A percentile compares a stretch with the other conserved stretches of the same genome.
These are phyloP conservation scores for Arthroderma sp. DNA, from an alignment of 2,329 filamentous ascomycete species.

Conservation along the genomic window DNA sequence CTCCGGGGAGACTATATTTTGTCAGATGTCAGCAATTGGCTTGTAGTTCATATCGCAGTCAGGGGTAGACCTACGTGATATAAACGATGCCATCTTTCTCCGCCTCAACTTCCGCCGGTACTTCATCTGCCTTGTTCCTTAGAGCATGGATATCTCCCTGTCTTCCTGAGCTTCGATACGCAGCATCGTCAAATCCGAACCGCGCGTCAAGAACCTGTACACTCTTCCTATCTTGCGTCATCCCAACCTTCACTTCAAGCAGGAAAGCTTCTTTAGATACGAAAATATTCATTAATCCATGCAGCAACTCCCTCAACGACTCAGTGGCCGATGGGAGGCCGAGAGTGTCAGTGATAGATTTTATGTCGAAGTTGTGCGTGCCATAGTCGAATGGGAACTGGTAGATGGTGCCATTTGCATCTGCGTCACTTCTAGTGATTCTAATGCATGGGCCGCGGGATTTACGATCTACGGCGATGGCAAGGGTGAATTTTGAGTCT, in stretches of 20 bases:
- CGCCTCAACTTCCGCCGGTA: constrained; percentile 48
- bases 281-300: constrained; percentile 48
- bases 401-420: constrained; percentile 33
- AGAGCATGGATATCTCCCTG: constrained; percentile 50
- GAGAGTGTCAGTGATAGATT: constrained; percentile 37
- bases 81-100: constrained; percentile 68
- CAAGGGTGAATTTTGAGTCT: constrained; percentile 41
- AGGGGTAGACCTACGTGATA: constrained; percentile 41
- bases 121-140: constrained; percentile 41
- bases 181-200: constrained; percentile 60
- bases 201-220: constrained; percentile 41
- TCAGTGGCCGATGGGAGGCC: constrained; percentile 37
- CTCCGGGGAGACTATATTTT: constrained; percentile 18
- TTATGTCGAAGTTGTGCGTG: constrained; percentile 25
- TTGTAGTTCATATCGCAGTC: neutral
- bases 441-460: constrained; percentile 52
- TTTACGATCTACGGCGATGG: constrained; percentile 54
- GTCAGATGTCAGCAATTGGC: constrained; percentile 5
- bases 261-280: constrained; percentile 54
- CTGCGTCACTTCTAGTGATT: constrained; percentile 37
- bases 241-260: constrained; percentile 41
- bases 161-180: constrained; percentile 49
- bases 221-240: constrained; percentile 26
- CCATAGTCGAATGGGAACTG: constrained; percentile 53
- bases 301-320: constrained; percentile 40